Conservation (phyloP, 257 asterid genomes). For the Anisodus acutangulus region DNA sequence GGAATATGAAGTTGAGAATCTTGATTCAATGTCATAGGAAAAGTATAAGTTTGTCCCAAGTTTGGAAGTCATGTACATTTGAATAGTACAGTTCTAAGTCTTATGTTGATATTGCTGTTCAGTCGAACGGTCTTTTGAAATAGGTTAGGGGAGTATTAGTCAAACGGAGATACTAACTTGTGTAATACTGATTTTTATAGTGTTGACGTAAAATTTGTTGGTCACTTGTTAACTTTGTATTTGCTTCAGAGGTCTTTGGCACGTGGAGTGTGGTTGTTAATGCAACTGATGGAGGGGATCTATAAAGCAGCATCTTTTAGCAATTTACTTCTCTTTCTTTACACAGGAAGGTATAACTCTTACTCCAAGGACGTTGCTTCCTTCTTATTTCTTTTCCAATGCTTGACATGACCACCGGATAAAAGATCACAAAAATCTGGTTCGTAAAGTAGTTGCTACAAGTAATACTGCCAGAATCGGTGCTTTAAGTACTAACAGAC, state of each 20-base stretch:
- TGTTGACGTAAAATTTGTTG: not conserved
- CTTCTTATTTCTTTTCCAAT: constrained; percentile 18
- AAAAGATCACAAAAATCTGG: not conserved
- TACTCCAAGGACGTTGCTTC: not conserved
- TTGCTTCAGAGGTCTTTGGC: constrained; percentile 73
- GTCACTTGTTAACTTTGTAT: not conserved
- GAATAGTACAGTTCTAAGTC: not conserved
- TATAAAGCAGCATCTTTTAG: constrained; percentile 92
- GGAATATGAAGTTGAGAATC: not conserved
- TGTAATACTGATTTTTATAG: not conserved
- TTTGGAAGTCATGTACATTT: constrained; percentile 15
- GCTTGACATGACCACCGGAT: not conserved
- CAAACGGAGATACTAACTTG: not conserved
- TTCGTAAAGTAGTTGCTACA: not conserved
- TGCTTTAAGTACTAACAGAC: not conserved
- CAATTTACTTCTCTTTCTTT: constrained; percentile 86
- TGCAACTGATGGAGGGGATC: constrained; percentile 83
- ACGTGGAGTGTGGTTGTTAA: constrained; percentile 79
- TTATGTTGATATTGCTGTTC: not conserved
- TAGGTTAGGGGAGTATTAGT: not conserved
- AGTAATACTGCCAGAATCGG: constrained; percentile 16
- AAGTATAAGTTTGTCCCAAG: not conserved
- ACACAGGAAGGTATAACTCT: constrained; percentile 75
- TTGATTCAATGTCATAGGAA: not conserved
- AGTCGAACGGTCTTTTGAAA: not conserved